phyloP scores from a whole-genome alignment of 2,329 filamentous ascomycete species.

The Sphaerostilbella broomeana region DNA sequence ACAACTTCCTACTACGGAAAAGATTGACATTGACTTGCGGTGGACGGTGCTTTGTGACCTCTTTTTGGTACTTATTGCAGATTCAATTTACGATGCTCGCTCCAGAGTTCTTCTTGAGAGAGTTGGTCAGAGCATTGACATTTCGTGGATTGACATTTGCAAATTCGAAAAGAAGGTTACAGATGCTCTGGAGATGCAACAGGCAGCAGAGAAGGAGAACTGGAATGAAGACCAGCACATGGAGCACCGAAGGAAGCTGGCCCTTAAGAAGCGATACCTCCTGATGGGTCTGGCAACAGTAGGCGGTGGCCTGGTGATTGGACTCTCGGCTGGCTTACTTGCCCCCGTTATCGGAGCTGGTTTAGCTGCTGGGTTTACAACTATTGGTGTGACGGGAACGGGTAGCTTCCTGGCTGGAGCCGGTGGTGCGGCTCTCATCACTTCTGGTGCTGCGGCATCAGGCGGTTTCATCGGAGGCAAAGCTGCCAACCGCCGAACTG shows the following conservation, averaged over 20 bases:
- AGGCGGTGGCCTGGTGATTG: constrained; percentile 89
- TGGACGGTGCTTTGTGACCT: constrained; percentile 97
- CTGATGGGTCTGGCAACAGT: constrained; percentile 97
- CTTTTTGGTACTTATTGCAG: constrained; percentile 92
- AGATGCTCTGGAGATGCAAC: constrained; percentile 95
- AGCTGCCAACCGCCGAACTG: constrained; percentile 81
- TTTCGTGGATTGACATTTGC: constrained; percentile 89
- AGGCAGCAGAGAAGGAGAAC: constrained; percentile 86
- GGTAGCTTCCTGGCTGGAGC: constrained; percentile 83
- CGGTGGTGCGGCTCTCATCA: constrained; percentile 89
- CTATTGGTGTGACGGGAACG: constrained; percentile 87
- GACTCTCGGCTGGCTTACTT: constrained; percentile 82
- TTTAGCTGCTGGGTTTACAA: constrained; percentile 88
- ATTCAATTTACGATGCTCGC: constrained; percentile 84
- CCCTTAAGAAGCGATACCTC: constrained; percentile 75
- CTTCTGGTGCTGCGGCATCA: constrained; percentile 77
- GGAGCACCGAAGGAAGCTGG: constrained; percentile 73
- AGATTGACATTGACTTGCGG: constrained; percentile 89
- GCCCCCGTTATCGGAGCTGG: constrained; percentile 93
- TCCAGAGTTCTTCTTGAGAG: constrained; percentile 78
- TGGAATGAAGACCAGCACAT: constrained; percentile 98
- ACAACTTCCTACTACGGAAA: constrained; percentile 71
- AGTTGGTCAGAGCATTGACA: constrained; percentile 71
- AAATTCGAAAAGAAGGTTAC: constrained; percentile 96
- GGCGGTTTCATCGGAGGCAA: constrained; percentile 80